Conservation (phyloP, 768 basidiomycete genomes). For the Xanthoconium stramineum region DNA sequence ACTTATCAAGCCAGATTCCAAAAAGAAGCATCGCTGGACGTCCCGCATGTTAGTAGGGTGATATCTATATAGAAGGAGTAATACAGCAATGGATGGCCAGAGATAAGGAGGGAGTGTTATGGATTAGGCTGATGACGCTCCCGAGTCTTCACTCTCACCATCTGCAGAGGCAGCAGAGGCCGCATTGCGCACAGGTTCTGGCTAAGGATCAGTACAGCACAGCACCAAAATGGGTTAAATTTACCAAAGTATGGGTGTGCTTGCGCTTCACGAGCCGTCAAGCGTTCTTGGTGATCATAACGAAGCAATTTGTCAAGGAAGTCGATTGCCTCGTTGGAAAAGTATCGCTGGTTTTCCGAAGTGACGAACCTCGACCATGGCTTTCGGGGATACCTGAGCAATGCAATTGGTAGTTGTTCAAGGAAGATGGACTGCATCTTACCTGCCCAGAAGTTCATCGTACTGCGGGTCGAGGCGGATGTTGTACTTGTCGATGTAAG, state of each 20-base stretch:
- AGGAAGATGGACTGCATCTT: constrained; percentile 15
- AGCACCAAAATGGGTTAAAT: constrained; percentile 16
- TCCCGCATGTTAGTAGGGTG: constrained; percentile 23
- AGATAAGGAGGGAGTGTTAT: constrained; percentile 25
- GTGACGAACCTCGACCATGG: constrained; percentile 96
- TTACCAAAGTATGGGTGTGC: constrained; percentile 89
- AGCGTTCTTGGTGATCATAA: constrained; percentile 95
- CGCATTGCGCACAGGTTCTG: constrained; percentile 67
- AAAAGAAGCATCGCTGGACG: constrained; percentile 16
- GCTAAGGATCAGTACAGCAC: constrained; percentile 15
- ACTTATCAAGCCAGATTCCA: constrained; percentile 20
- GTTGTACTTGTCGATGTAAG: constrained; percentile 92
- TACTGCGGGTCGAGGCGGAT: constrained; percentile 96
- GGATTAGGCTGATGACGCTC: constrained; percentile 32
- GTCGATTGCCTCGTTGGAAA: constrained; percentile 96
- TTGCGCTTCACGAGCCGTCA: constrained; percentile 93
- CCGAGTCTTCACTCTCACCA: constrained; percentile 58
- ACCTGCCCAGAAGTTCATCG: constrained; percentile 90
- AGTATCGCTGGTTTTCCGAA: constrained; percentile 92
- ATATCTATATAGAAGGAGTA: constrained; percentile 34
- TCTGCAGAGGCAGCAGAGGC: constrained; percentile 43
- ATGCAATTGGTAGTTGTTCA: constrained; percentile 5
- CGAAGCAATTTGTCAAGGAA: constrained; percentile 92
- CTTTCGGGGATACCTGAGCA: constrained; percentile 79
- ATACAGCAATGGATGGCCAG: constrained; percentile 28